A percentile compares a stretch with the other conserved stretches of the same genome.
phyloP scores from a whole-genome alignment of 805 yeast genomes.

The Zygotorulaspora sp. region DNA sequence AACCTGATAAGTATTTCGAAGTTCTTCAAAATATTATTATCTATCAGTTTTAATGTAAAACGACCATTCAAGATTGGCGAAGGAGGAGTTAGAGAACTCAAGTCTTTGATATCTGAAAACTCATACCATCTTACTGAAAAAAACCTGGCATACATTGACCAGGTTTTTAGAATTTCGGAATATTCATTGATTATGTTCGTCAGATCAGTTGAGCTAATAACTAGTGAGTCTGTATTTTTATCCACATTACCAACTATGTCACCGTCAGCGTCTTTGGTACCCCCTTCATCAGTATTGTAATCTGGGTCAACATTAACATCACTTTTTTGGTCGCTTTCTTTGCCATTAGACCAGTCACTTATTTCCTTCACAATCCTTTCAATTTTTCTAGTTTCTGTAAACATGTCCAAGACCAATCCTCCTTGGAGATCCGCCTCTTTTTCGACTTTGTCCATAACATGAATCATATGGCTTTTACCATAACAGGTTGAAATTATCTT shows the following conservation, averaged over 20 bases:
- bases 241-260: slow-evolving; percentile 32
- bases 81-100: slow-evolving; percentile 17
- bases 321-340: slow-evolving; percentile 7
- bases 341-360: slow-evolving; percentile 13
- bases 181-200: slow-evolving; percentile 53
- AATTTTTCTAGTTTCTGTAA: slow-evolving; percentile 66
- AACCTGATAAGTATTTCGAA: slow-evolving; percentile 62
- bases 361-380: slow-evolving; percentile 49
- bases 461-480: slow-evolving; percentile 55
- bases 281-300: slow-evolving; percentile 28
- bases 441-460: slow-evolving; percentile 70
- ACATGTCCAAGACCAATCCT: slow-evolving; percentile 81
- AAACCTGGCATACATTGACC: slow-evolving; percentile 77
- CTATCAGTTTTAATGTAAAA: slow-evolving; percentile 24
- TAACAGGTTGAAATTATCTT: slow-evolving; percentile 71
- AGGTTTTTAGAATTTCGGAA: slow-evolving; percentile 72
- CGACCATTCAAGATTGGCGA: slow-evolving; percentile 27
- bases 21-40: slow-evolving; percentile 48
- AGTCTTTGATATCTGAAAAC: slow-evolving; percentile 22
- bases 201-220: slow-evolving; percentile 48
- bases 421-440: slow-evolving; percentile 90
- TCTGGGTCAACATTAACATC: slow-evolving; percentile 16
- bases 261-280: slow-evolving; percentile 28
- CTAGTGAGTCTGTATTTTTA: slow-evolving; percentile 49
- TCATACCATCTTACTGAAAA: slow-evolving; percentile 64